Evolutionary conservation across 164 flowering plant species (phyloP), one percentile per base, ranked within the genome.

Genomic region (Buxus sempervirens): DNA sequence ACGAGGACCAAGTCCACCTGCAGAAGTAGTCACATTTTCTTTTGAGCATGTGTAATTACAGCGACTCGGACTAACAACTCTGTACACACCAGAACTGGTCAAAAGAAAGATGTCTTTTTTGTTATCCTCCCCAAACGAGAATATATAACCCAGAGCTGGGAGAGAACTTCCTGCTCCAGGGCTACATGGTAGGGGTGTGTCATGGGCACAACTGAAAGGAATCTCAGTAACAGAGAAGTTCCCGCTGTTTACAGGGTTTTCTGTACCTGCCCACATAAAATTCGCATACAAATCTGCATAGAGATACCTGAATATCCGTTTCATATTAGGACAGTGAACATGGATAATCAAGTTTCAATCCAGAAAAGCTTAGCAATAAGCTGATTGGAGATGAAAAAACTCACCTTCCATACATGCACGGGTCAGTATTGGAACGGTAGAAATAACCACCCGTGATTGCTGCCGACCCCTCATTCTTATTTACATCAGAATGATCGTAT

Each of bases 321-420:
- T 19, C 1, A 58, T 15, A 20, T n/a, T 13, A 63, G 42, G 12
- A 55, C 20, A 41, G 58, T 58, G n/a, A 55, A 45, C 51, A 45
- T 1, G 51, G n/a, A 0, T n/a, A 20, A 55, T 45, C 51, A 45
- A 45, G 38, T 32, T 32, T 45, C 51, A 45, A 10, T 45, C 14
- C 5, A 45, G 51, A 10, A 10, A 10, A 1, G 18, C 9, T 15
- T 45, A 45, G 1, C 51, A 10, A 45, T 15, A 1, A 45, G 1
- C 58, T 1, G 58, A 23, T n/a, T 3, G 25, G 25, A 55, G 21
- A 5, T 10, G n/a, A 23, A 8, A 0, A 16, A 9, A 41, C 66
- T 69, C 23, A 82, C 87, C 83, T 80, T 70, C 87, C 81, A 65
- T 70, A 72, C 81, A 82, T 24, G 75, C 87, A 83, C 4, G 87